Conservation (phyloP, 2,329 filamentous ascomycete genomes). For the Diplodia sapinea region DNA sequence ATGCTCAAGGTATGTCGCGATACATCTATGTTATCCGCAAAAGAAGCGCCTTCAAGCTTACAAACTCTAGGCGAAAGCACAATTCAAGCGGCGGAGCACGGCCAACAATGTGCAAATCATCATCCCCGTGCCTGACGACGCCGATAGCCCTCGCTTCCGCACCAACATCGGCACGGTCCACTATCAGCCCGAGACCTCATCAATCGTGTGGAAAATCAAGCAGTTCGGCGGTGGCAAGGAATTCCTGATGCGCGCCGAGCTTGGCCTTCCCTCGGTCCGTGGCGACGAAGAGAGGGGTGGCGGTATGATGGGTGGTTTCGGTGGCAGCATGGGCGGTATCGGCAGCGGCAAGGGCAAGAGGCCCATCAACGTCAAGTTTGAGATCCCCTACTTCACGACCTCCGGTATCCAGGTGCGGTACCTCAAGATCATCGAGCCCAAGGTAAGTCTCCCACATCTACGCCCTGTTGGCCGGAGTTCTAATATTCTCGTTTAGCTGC, state of each 20-base stretch:
- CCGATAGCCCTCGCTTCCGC: slow-evolving; percentile 92
- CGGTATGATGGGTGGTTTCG: slow-evolving; percentile 97
- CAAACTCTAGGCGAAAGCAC: slow-evolving; percentile 72
- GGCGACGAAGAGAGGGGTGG: slow-evolving; percentile 95
- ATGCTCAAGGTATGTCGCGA: slow-evolving; percentile 76
- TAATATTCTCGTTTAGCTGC: slow-evolving; percentile 64
- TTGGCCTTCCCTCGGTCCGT: slow-evolving; percentile 90
- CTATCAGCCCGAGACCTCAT: slow-evolving; percentile 95
- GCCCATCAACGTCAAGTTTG: slow-evolving; percentile 98
- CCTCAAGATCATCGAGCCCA: slow-evolving; percentile 98
- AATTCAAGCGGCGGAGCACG: slow-evolving; percentile 97
- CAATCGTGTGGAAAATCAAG: slow-evolving; percentile 99
- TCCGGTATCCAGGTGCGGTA: slow-evolving; percentile 98
- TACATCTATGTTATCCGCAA: background rate
- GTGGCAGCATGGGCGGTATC: slow-evolving; percentile 93
- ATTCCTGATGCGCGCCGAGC: slow-evolving; percentile 96
- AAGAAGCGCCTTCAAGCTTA: slow-evolving; percentile 7
- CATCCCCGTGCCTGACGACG: slow-evolving; percentile 95
- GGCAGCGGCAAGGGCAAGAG: slow-evolving; percentile 84
- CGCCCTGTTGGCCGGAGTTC: too few species aligned
- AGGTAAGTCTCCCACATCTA: slow-evolving; percentile 66
- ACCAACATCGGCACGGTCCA: slow-evolving; percentile 98
- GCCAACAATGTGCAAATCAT: slow-evolving; percentile 99
- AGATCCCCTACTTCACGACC: slow-evolving; percentile 99
- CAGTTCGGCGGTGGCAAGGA: slow-evolving; percentile 99